Percentiles rank a stretch among this genome's conserved stretches.
These are phyloP conservation scores for Erodium texanum DNA, from an alignment of 441 rosid genomes.

Conservation along the genomic window DNA sequence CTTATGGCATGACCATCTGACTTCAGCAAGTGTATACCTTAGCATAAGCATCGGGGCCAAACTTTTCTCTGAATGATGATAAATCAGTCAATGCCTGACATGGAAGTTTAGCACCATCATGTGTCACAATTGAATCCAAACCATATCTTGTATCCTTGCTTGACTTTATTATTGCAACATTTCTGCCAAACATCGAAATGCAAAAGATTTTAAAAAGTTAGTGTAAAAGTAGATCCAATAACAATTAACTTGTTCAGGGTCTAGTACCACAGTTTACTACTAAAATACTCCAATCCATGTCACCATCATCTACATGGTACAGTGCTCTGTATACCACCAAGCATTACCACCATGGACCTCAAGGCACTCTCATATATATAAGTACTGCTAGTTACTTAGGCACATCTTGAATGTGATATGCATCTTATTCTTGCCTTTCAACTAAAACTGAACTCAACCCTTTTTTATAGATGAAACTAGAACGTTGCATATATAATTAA, in stretches of 20 bases:
- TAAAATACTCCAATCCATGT: too few relatives aligned
- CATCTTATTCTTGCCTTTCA: too few relatives aligned
- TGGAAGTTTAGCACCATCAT: conserved; percentile 68
- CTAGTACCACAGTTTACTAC: too few relatives aligned
- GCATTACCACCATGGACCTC: neutral
- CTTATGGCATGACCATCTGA: too few relatives aligned
- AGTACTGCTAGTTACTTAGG: too few relatives aligned
- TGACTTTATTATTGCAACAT: conserved; percentile 60
- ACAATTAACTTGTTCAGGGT: too few relatives aligned
- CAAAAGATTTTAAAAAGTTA: neutral
- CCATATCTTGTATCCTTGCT: conserved; percentile 68
- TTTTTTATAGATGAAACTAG: neutral
- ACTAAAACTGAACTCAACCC: neutral
- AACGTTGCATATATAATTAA: too few relatives aligned
- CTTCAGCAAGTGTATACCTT: conserved; percentile 25
- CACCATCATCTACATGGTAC: too few relatives aligned
- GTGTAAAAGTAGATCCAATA: too few relatives aligned
- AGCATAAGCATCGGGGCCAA: conserved; percentile 50
- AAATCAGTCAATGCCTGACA: conserved; percentile 52
- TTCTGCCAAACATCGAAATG: conserved; percentile 28
- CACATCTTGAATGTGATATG: too few relatives aligned
- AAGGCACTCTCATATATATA: neutral
- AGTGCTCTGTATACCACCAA: neutral
- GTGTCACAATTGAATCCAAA: conserved; percentile 62
- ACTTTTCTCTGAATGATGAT: conserved; percentile 40